phyloP scores from a whole-genome alignment of 2,329 filamentous ascomycete species.

The Davidsoniella virescens region DNA sequence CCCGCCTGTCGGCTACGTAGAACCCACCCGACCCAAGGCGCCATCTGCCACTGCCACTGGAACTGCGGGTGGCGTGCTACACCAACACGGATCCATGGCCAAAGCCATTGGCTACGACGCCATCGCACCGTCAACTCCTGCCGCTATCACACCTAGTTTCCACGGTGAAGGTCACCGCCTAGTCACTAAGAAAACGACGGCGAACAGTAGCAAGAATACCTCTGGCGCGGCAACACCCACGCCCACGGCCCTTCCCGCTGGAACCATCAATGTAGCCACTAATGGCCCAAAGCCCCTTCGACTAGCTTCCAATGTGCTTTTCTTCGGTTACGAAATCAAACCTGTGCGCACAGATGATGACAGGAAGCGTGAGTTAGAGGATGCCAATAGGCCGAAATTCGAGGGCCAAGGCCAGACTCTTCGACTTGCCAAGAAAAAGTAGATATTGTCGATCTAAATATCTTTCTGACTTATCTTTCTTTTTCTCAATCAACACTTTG shows the following conservation, averaged over 20 bases:
- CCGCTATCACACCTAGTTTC: conserved; percentile 62
- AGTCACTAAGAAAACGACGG: conserved; percentile 54
- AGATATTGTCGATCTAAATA: conserved; percentile 19
- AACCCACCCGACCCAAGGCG: conserved; percentile 46
- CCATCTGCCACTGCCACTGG: conserved; percentile 38
- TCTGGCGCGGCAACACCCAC: conserved; percentile 48
- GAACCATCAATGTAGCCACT: neutral
- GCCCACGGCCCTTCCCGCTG: conserved; percentile 16
- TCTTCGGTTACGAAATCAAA: conserved; percentile 90
- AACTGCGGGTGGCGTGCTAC: conserved; percentile 62
- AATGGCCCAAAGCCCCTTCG: conserved; percentile 61
- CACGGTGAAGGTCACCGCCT: conserved; percentile 64
- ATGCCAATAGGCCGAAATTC: conserved; percentile 56
- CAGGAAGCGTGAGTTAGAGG: conserved; percentile 47
- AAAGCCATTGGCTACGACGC: conserved; percentile 93
- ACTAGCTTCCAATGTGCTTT: conserved; percentile 75
- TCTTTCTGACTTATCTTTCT: neutral
- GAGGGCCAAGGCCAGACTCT: conserved; percentile 74
- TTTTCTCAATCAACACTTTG: too few relatives aligned
- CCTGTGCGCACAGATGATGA: conserved; percentile 68
- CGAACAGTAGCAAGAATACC: conserved; percentile 46
- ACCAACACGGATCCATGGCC: conserved; percentile 84
- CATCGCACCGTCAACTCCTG: conserved; percentile 63
- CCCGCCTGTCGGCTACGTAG: conserved; percentile 81
- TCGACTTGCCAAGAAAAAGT: conserved; percentile 53